Conservation (phyloP, 2,329 filamentous ascomycete genomes). For the Arthrobotrys iridis region DNA sequence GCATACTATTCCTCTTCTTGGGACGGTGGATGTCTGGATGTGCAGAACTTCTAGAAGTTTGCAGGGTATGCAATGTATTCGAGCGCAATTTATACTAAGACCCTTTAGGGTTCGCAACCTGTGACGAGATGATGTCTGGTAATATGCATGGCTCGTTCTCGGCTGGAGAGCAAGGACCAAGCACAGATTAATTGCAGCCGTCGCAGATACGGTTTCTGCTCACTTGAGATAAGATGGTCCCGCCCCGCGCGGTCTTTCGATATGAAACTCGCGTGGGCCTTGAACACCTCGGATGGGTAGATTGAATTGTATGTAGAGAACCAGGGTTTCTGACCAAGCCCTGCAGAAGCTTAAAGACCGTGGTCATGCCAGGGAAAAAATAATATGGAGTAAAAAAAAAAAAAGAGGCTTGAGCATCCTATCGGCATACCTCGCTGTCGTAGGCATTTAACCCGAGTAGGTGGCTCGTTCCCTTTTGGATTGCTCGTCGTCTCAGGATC, state of each 20-base stretch:
- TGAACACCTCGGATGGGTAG: conserved; percentile 4
- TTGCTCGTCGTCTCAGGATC: conserved; percentile 45
- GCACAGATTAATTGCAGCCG: background rate
- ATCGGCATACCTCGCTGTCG: too few relatives aligned
- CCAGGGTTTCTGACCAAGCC: conserved; percentile 23
- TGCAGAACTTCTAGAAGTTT: conserved; percentile 6
- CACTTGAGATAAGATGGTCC: conserved; percentile 33
- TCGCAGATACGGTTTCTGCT: conserved; percentile 24
- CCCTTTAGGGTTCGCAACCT: background rate
- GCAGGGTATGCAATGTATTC: background rate
- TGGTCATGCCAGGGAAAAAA: background rate
- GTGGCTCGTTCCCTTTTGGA: conserved; percentile 41
- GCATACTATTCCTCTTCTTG: background rate
- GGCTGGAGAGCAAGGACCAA: conserved; percentile 24
- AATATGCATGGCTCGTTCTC: conserved; percentile 1
- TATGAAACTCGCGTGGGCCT: conserved; percentile 25
- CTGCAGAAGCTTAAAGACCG: background rate
- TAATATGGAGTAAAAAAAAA: background rate
- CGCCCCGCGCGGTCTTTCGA: background rate
- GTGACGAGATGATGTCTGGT: background rate
- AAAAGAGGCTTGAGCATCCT: conserved; percentile 6
- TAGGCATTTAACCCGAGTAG: conserved; percentile 29
- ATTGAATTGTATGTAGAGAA: conserved; percentile 4
- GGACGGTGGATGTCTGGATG: background rate
- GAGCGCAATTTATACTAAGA: conserved; percentile 1